Percentiles rank a stretch among this genome's conserved stretches.
Evolutionary conservation across 352 stramenopile species (phyloP).

Genomic region (Pythium pyrilobum): DNA sequence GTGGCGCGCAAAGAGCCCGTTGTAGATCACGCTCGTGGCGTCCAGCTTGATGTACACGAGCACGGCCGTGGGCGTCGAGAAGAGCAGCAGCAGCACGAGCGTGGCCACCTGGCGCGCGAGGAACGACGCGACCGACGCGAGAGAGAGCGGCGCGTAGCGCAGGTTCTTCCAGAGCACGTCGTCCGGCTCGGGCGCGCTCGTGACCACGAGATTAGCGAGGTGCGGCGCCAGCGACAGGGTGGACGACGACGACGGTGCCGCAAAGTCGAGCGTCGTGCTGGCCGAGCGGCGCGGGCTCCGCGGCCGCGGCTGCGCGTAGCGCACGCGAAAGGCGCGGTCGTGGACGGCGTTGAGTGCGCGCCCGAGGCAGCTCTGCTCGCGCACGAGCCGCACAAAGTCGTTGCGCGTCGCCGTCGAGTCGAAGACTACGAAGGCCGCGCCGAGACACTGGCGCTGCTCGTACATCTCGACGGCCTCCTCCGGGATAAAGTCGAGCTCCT

Average conservation of each 20-base stretch:
- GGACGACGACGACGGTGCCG: not conserved
- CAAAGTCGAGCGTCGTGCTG: not conserved
- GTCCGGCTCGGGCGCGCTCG: slow-evolving; percentile 65
- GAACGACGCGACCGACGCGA: slow-evolving; percentile 31
- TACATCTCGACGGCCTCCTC: slow-evolving; percentile 64
- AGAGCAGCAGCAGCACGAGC: slow-evolving; percentile 52
- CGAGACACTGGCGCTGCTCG: slow-evolving; percentile 45
- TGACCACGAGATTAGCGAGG: slow-evolving; percentile 44
- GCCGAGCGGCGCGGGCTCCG: slow-evolving; percentile 8
- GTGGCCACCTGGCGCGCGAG: slow-evolving; percentile 44
- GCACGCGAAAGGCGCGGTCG: slow-evolving; percentile 19
- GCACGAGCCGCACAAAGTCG: slow-evolving; percentile 48
- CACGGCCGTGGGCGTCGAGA: slow-evolving; percentile 72
- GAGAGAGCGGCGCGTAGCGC: slow-evolving; percentile 48
- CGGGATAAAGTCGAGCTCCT: slow-evolving; percentile 70
- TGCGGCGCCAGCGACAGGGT: slow-evolving; percentile 29
- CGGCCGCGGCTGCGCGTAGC: slow-evolving; percentile 12
- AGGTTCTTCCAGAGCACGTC: slow-evolving; percentile 78
- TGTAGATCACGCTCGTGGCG: slow-evolving; percentile 56
- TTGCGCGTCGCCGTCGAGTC: slow-evolving; percentile 52
- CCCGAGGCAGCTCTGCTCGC: slow-evolving; percentile 33
- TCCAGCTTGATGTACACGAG: slow-evolving; percentile 82
- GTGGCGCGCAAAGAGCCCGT: slow-evolving; percentile 34
- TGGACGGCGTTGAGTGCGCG: slow-evolving; percentile 34
- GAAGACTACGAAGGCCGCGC: slow-evolving; percentile 72